Conservation (phyloP, 2,329 filamentous ascomycete genomes). For the Aureobasidium lini region DNA sequence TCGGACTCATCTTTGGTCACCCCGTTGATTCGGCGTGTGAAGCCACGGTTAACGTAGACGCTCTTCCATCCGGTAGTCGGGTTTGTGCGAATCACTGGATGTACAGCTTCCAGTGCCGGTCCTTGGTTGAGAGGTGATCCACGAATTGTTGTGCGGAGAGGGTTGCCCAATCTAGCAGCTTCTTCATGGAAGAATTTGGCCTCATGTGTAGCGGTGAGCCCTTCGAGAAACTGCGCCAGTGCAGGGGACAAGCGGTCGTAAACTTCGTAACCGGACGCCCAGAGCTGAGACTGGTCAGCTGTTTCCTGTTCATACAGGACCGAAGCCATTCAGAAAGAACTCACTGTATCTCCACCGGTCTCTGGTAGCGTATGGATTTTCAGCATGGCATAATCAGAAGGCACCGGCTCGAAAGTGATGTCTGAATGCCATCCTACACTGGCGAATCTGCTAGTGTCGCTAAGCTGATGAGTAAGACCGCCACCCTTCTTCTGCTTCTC, state of each 20-base stretch:
- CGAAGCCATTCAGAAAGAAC: background rate
- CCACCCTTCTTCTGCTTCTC: slow-evolving; percentile 50
- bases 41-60: slow-evolving; percentile 53
- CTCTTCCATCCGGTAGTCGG: slow-evolving; percentile 57
- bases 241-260: slow-evolving; percentile 49
- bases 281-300: slow-evolving; percentile 8
- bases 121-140: slow-evolving; percentile 31
- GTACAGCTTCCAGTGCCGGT: slow-evolving; percentile 41
- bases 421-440: slow-evolving; percentile 47
- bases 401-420: slow-evolving; percentile 48
- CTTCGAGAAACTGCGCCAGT: slow-evolving; percentile 51
- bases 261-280: slow-evolving; percentile 47
- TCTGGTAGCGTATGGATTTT: slow-evolving; percentile 42
- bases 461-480: slow-evolving; percentile 46
- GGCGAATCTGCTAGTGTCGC: slow-evolving; percentile 43
- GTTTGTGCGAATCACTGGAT: slow-evolving; percentile 53
- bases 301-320: background rate
- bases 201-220: slow-evolving; percentile 41
- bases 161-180: slow-evolving; percentile 45
- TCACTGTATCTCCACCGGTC: slow-evolving; percentile 39
- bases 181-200: slow-evolving; percentile 36
- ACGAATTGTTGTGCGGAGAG: slow-evolving; percentile 46
- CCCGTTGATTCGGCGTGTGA: slow-evolving; percentile 52
- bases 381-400: slow-evolving; percentile 48
- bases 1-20: slow-evolving; percentile 35